Percentiles rank a stretch among this genome's conserved stretches.
phyloP scores from a whole-genome alignment of 352 stramenopile species.

The Phytophthora fragariaefolia region DNA sequence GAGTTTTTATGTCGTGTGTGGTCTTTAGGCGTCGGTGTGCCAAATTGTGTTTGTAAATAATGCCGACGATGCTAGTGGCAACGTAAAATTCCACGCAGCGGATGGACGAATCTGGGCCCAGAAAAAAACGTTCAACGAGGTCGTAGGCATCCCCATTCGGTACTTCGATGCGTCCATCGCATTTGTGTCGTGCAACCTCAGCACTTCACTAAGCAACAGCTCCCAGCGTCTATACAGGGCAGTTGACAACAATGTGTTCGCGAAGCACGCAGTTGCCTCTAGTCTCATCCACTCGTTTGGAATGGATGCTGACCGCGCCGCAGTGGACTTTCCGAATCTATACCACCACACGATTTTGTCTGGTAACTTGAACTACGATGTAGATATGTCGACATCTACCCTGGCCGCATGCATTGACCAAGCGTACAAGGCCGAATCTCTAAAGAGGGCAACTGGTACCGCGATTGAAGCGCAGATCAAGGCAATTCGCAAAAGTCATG shows the following conservation, averaged over 20 bases:
- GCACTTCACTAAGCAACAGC: constrained; percentile 40
- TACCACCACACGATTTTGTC: constrained; percentile 88
- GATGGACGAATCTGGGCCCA: constrained; percentile 80
- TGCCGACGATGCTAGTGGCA: constrained; percentile 80
- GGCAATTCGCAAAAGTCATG: constrained; percentile 29
- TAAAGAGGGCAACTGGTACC: constrained; percentile 61
- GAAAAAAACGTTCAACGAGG: constrained; percentile 76
- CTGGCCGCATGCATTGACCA: constrained; percentile 64
- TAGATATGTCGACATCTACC: constrained; percentile 51
- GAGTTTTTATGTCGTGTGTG: constrained; percentile 1
- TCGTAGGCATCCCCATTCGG: constrained; percentile 79
- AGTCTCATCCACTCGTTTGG: constrained; percentile 83
- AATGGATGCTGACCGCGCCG: constrained; percentile 77
- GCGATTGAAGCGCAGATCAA: constrained; percentile 73
- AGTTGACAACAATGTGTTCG: constrained; percentile 37
- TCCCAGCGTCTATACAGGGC: constrained; percentile 39
- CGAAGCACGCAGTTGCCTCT: constrained; percentile 63
- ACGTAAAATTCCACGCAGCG: constrained; percentile 72
- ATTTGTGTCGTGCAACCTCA: constrained; percentile 84
- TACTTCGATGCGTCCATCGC: constrained; percentile 89
- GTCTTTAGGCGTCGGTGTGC: constrained; percentile 66
- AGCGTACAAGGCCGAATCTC: constrained; percentile 76
- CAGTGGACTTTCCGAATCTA: constrained; percentile 83
- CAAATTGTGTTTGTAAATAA: constrained; percentile 90
- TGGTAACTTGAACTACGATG: constrained; percentile 83